Conservation (phyloP, 1,284 basidiomycete species). For the Tilletia setariae region DNA sequence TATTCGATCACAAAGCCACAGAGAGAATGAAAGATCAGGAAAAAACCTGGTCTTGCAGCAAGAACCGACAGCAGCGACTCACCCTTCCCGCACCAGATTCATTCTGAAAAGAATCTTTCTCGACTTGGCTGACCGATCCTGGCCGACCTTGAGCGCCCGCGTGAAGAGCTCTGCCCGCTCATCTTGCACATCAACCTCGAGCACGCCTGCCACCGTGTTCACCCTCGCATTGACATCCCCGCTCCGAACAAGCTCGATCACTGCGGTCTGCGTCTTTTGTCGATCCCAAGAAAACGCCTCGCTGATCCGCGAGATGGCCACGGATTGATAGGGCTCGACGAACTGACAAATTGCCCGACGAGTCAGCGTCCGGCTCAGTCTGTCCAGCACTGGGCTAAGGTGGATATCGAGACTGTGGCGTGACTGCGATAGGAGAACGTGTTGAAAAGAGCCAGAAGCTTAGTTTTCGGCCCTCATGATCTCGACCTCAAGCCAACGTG, state of each 20-base stretch:
- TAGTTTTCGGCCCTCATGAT: background rate
- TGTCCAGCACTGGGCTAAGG: slow-evolving; percentile 62
- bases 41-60: too few species aligned
- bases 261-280: slow-evolving; percentile 66
- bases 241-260: slow-evolving; percentile 75
- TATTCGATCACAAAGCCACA: background rate
- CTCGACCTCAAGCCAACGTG: background rate
- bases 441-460: slow-evolving; percentile 5
- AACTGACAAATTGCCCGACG: slow-evolving; percentile 62
- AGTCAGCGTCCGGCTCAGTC: slow-evolving; percentile 59
- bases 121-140: slow-evolving; percentile 68
- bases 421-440: slow-evolving; percentile 58
- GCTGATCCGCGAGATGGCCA: slow-evolving; percentile 74
- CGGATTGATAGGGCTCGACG: slow-evolving; percentile 76
- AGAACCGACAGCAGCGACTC: slow-evolving; percentile 1
- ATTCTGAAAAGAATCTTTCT: slow-evolving; percentile 72
- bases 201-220: slow-evolving; percentile 60
- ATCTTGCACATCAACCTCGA: slow-evolving; percentile 71
- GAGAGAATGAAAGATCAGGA: background rate
- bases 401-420: slow-evolving; percentile 74
- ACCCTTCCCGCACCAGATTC: slow-evolving; percentile 61
- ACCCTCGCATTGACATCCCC: slow-evolving; percentile 70
- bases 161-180: slow-evolving; percentile 70
- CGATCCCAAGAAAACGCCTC: slow-evolving; percentile 76
- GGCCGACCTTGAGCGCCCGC: slow-evolving; percentile 68